Percentiles rank a stretch among this genome's conserved stretches.
These are phyloP conservation scores for Crataegus laevigata DNA, from an alignment of 306 rosid genomes.

Conservation along the genomic window DNA sequence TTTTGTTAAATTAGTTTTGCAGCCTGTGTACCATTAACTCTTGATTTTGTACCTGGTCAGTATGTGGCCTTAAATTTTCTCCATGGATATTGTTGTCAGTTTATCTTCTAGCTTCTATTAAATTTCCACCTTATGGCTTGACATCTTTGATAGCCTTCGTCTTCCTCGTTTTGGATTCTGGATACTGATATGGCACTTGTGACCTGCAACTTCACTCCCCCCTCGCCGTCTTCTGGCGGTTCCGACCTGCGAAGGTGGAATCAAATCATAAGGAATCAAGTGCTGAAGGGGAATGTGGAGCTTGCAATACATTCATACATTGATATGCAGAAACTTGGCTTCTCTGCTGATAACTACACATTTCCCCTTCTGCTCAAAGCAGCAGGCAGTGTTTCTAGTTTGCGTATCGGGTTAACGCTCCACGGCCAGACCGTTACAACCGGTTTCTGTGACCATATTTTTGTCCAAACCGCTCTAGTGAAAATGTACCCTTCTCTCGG, in stretches of 20 bases:
- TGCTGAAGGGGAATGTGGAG: slow-evolving; percentile 10
- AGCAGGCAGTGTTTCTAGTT: neutral
- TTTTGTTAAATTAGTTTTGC: slow-evolving; percentile 10
- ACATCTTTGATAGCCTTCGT: neutral
- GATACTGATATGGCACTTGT: slow-evolving; percentile 11
- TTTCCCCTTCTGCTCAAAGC: slow-evolving; percentile 27
- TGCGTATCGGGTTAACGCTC: slow-evolving; percentile 7
- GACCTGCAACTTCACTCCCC: slow-evolving; percentile 5
- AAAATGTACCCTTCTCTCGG: slow-evolving; percentile 3
- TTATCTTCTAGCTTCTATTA: neutral
- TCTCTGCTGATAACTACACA: slow-evolving; percentile 19
- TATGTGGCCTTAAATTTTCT: neutral
- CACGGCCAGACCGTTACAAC: slow-evolving; percentile 15
- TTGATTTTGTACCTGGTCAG: slow-evolving; percentile 1
- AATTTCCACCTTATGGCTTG: neutral
- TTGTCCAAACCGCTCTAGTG: slow-evolving; percentile 21
- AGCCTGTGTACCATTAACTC: slow-evolving; percentile 9
- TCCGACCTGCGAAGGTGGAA: slow-evolving; percentile 16
- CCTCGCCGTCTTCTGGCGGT: neutral
- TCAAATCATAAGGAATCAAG: slow-evolving; percentile 10
- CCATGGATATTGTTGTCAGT: neutral
- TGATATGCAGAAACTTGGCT: slow-evolving; percentile 20
- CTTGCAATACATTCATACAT: slow-evolving; percentile 13
- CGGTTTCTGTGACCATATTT: slow-evolving; percentile 13
- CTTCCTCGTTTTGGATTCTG: neutral